Evolutionary conservation across 2,329 filamentous ascomycete genomes (phyloP).

Genomic region (Arthrobotrys sphaeroides): DNA sequence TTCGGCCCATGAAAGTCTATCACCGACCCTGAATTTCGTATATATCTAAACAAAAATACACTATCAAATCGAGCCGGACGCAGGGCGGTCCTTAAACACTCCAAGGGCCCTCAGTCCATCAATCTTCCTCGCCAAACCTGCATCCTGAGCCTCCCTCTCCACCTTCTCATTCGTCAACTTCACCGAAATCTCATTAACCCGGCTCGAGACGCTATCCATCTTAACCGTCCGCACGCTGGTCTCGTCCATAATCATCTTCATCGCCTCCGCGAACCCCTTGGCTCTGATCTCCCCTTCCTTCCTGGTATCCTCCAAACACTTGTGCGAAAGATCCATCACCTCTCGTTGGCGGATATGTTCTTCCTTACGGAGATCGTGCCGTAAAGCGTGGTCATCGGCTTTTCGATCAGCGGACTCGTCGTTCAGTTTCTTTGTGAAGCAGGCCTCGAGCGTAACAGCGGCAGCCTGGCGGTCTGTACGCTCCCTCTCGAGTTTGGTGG

Average conservation of each 20-base stretch:
- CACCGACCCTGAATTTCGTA: background rate
- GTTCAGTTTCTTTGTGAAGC: background rate
- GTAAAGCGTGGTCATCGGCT: conserved; percentile 4
- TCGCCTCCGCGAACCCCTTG: conserved; percentile 4
- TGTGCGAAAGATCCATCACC: conserved; percentile 2
- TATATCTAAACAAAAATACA: background rate
- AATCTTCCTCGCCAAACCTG: background rate
- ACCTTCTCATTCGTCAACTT: conserved; percentile 14
- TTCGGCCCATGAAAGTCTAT: background rate
- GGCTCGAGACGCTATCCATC: conserved; percentile 4
- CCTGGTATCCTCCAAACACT: background rate
- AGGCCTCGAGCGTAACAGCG: background rate
- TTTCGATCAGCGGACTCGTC: conserved; percentile 7
- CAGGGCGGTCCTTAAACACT: background rate
- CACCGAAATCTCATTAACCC: conserved; percentile 13
- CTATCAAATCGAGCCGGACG: background rate
- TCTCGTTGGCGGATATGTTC: conserved; percentile 1
- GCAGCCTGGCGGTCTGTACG: background rate
- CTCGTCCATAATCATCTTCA: conserved; percentile 19
- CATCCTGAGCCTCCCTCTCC: conserved; percentile 9
- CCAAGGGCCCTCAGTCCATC: background rate
- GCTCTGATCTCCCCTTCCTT: conserved; percentile 2
- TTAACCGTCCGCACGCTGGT: background rate
- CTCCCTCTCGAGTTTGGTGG: background rate
- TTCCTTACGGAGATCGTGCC: background rate